phyloP scores from a whole-genome alignment of 108 stramenopile species.

The Pseudonitzschia multiseries region DNA sequence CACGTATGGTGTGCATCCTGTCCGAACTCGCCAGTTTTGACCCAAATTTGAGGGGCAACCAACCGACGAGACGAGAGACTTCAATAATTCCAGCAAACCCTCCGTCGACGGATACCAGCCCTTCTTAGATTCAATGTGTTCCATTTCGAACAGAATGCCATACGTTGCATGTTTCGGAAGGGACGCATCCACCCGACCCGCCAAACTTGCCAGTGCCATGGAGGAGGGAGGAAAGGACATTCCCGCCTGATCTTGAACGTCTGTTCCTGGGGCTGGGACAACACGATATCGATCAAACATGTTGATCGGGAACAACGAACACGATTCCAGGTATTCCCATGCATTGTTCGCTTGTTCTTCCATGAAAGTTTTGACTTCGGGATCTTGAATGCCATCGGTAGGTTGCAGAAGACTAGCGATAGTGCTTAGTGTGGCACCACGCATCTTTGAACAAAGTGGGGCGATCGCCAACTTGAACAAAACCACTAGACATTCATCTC shows the following conservation, averaged over 20 bases:
- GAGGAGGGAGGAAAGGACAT: slow-evolving; percentile 51
- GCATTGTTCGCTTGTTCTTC: slow-evolving; percentile 46
- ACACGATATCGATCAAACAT: slow-evolving; percentile 54
- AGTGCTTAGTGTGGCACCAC: slow-evolving; percentile 66
- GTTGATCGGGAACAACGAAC: slow-evolving; percentile 67
- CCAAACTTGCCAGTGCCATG: slow-evolving; percentile 28
- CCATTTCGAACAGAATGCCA: slow-evolving; percentile 76
- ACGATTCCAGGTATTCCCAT: slow-evolving; percentile 78
- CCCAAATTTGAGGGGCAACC: slow-evolving; percentile 75
- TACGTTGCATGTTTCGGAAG: slow-evolving; percentile 48
- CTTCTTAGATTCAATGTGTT: slow-evolving; percentile 67
- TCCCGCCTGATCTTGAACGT: slow-evolving; percentile 2
- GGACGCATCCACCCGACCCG: slow-evolving; percentile 10
- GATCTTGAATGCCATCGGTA: slow-evolving; percentile 13
- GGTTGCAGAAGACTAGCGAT: slow-evolving; percentile 67
- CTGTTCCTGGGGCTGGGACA: not conserved
- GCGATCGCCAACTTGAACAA: slow-evolving; percentile 68
- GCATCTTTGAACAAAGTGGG: slow-evolving; percentile 51
- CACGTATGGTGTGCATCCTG: slow-evolving; percentile 79
- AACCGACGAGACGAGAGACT: slow-evolving; percentile 55
- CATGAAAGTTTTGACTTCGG: slow-evolving; percentile 21
- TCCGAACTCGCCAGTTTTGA: slow-evolving; percentile 57
- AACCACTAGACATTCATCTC: slow-evolving; percentile 60
- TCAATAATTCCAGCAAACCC: slow-evolving; percentile 71
- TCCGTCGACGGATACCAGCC: slow-evolving; percentile 80